These are phyloP conservation scores for Leccinum aurantiacum DNA, from an alignment of 768 basidiomycete species.

Conservation along the genomic window DNA sequence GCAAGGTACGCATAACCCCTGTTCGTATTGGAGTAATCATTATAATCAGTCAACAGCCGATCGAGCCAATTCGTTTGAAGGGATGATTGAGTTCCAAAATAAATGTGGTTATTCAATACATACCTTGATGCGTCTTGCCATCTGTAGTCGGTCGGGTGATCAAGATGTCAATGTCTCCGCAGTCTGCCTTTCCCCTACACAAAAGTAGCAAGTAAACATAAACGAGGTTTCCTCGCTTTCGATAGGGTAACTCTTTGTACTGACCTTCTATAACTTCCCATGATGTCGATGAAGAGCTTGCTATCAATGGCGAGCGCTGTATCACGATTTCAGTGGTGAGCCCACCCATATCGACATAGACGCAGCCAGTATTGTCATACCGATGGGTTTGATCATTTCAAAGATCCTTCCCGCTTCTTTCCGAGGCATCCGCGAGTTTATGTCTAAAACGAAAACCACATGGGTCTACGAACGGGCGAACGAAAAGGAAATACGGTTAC, in stretches of 20 bases:
- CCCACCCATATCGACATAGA: background rate
- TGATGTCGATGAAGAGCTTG: conserved; percentile 74
- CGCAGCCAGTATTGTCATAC: conserved; percentile 37
- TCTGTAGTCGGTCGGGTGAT: conserved; percentile 75
- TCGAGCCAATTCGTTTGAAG: background rate
- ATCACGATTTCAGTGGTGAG: background rate
- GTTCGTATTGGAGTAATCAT: background rate
- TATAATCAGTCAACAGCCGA: background rate
- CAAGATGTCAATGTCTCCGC: conserved; percentile 91
- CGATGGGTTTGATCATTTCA: conserved; percentile 66
- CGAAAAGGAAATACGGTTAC: conserved; percentile 34
- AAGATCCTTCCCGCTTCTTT: conserved; percentile 75
- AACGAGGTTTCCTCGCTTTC: background rate
- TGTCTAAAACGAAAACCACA: conserved; percentile 48
- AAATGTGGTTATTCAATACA: conserved; percentile 9
- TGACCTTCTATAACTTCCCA: conserved; percentile 88
- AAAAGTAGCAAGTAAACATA: background rate
- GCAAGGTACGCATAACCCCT: conserved; percentile 64
- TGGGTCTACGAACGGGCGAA: background rate
- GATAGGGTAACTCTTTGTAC: background rate
- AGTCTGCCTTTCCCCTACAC: conserved; percentile 70
- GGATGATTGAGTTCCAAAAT: background rate
- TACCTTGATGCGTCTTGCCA: conserved; percentile 73
- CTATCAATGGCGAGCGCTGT: conserved; percentile 71
- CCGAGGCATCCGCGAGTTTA: conserved; percentile 84